A percentile compares a stretch with the other conserved stretches of the same genome.
phyloP scores from a whole-genome alignment of 2,329 filamentous ascomycete genomes.

The Colletotrichum navitas region DNA sequence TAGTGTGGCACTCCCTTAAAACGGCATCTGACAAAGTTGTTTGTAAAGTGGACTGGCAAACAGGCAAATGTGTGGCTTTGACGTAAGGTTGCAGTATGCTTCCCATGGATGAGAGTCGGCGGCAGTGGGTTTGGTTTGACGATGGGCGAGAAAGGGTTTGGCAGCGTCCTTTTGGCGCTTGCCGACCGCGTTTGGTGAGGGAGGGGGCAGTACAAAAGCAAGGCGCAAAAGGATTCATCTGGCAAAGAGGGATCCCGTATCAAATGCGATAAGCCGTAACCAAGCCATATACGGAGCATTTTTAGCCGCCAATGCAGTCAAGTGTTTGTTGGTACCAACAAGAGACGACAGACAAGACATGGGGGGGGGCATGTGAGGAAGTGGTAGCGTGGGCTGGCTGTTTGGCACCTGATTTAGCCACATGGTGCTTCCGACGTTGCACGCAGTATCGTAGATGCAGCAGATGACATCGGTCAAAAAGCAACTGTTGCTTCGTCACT shows the following conservation, averaged over 20 bases:
- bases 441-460: background rate
- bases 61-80: background rate
- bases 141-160: background rate
- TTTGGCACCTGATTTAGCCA: background rate
- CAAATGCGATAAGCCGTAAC: background rate
- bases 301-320: background rate
- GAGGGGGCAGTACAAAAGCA: background rate
- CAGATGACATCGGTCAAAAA: too few species aligned
- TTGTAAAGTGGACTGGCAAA: background rate
- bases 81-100: background rate
- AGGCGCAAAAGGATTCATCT: background rate
- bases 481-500: background rate
- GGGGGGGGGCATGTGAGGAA: background rate
- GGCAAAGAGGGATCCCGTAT: background rate
- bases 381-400: background rate
- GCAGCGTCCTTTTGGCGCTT: background rate
- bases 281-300: background rate
- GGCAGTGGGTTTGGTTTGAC: background rate
- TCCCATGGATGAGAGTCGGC: background rate
- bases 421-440: background rate
- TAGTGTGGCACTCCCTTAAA: slow-evolving; percentile 3
- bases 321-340: background rate
- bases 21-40: background rate
- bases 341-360: background rate
- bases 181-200: background rate